Percentiles rank a stretch among this genome's conserved stretches.
Conservation (phyloP, 768 basidiomycete species). For the Trametes elegans region DNA sequence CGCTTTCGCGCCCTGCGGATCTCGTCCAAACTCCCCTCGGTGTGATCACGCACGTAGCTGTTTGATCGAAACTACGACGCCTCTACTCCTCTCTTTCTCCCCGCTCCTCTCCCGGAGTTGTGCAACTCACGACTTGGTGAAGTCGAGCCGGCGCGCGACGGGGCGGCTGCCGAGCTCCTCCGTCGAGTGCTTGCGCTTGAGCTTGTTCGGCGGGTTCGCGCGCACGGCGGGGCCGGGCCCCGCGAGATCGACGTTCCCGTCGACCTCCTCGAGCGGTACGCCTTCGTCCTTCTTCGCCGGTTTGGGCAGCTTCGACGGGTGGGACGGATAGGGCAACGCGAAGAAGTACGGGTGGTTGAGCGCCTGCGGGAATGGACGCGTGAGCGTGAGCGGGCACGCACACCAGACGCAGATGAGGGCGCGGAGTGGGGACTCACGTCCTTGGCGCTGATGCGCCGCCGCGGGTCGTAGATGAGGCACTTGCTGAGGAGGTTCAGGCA, state of each 20-base stretch:
- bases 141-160: slow-evolving; percentile 72
- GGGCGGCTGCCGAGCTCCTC: slow-evolving; percentile 48
- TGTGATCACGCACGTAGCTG: no score
- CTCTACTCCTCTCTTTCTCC: no score
- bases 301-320: slow-evolving; percentile 88
- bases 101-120: no score
- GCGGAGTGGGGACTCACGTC: slow-evolving; percentile 49
- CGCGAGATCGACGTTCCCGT: slow-evolving; percentile 64
- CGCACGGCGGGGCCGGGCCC: slow-evolving; percentile 51
- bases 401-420: background rate
- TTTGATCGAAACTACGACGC: no score
- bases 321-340: slow-evolving; percentile 81
- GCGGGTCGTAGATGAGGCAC: slow-evolving; percentile 84
- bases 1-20: background rate
- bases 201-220: slow-evolving; percentile 48
- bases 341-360: slow-evolving; percentile 87
- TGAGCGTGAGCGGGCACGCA: background rate
- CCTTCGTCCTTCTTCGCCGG: slow-evolving; percentile 40
- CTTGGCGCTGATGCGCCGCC: slow-evolving; percentile 72
- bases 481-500: slow-evolving; percentile 78
- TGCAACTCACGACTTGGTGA: slow-evolving; percentile 35
- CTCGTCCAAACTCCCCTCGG: background rate
- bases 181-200: slow-evolving; percentile 71
- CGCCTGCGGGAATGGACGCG: slow-evolving; percentile 50
- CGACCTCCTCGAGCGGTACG: slow-evolving; percentile 72